Evolutionary conservation across 2,329 filamentous ascomycete species (phyloP).

Genomic region (Trichoderma atroviride): DNA sequence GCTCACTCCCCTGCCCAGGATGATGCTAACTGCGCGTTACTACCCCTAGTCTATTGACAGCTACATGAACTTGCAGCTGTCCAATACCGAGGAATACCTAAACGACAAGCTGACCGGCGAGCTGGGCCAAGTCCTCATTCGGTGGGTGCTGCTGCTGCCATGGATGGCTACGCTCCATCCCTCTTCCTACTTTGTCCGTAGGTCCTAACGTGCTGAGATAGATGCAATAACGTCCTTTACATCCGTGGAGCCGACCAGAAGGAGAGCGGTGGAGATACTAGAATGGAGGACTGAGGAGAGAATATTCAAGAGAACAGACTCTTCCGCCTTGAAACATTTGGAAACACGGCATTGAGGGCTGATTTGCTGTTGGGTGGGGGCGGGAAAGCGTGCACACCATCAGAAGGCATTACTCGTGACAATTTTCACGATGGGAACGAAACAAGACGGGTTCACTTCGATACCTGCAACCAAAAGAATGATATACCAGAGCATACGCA

Average conservation of each 20-base stretch:
- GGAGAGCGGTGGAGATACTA: slow-evolving; percentile 53
- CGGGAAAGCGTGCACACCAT: not conserved
- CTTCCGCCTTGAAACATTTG: not conserved
- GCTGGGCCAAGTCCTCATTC: slow-evolving; percentile 88
- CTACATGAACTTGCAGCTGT: slow-evolving; percentile 98
- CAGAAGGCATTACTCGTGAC: not conserved
- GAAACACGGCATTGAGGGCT: slow-evolving; percentile 13
- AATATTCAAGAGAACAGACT: not conserved
- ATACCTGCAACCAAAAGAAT: not conserved
- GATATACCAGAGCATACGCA: slow-evolving; percentile 13
- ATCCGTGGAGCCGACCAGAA: slow-evolving; percentile 64
- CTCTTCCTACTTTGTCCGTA: not conserved
- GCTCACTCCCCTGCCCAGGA: not conserved
- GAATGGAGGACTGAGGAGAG: slow-evolving; percentile 55
- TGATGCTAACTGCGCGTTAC: slow-evolving; percentile 8
- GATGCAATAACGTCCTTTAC: slow-evolving; percentile 98
- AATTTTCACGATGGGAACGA: not conserved
- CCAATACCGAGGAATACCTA: slow-evolving; percentile 88
- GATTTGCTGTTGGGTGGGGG: slow-evolving; percentile 5
- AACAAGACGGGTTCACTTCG: not conserved
- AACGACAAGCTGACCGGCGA: slow-evolving; percentile 82
- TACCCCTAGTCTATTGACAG: slow-evolving; percentile 72
- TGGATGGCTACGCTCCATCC: not conserved
- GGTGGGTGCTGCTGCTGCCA: slow-evolving; percentile 52
- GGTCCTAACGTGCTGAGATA: slow-evolving; percentile 38